These are phyloP conservation scores for Herpetospermum pedunculosum DNA, from an alignment of 306 rosid species.

Conservation along the genomic window DNA sequence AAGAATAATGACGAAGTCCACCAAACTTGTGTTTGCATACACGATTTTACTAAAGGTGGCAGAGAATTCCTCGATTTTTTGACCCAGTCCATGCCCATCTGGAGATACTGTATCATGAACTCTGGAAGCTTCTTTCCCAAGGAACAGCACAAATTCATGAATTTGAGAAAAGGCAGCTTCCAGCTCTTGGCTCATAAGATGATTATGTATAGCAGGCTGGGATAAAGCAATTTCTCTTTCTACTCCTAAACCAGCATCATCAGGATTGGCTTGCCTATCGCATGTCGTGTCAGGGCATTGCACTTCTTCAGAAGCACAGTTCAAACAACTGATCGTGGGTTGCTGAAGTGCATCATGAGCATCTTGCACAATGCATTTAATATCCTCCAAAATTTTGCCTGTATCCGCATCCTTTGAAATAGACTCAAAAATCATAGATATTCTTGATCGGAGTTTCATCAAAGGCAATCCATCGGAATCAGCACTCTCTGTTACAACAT, in stretches of 20 bases:
- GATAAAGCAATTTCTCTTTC: constrained; percentile 39
- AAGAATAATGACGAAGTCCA: constrained; percentile 63
- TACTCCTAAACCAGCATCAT: constrained; percentile 44
- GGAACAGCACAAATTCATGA: constrained; percentile 56
- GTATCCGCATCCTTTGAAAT: constrained; percentile 53
- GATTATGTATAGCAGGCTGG: constrained; percentile 25
- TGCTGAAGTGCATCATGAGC: constrained; percentile 34
- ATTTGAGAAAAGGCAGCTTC: constrained; percentile 70
- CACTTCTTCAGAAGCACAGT: constrained; percentile 28
- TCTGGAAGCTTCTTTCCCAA: constrained; percentile 62
- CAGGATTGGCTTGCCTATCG: constrained; percentile 58
- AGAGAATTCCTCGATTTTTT: constrained; percentile 65
- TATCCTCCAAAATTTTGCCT: constrained; percentile 60
- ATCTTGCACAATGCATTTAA: constrained; percentile 58
- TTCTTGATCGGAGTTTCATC: constrained; percentile 60
- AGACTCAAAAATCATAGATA: constrained; percentile 53
- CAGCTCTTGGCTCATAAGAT: constrained; percentile 34
- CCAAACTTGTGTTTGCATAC: constrained; percentile 36
- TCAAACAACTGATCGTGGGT: constrained; percentile 24
- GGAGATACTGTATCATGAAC: constrained; percentile 38
- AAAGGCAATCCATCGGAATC: constrained; percentile 29
- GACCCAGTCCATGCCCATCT: constrained; percentile 44
- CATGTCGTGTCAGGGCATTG: constrained; percentile 35
- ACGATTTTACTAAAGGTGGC: constrained; percentile 40
- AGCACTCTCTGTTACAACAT: constrained; percentile 12